These are phyloP conservation scores for Rossbeevera mucosa DNA, from an alignment of 768 basidiomycete species.

Conservation along the genomic window DNA sequence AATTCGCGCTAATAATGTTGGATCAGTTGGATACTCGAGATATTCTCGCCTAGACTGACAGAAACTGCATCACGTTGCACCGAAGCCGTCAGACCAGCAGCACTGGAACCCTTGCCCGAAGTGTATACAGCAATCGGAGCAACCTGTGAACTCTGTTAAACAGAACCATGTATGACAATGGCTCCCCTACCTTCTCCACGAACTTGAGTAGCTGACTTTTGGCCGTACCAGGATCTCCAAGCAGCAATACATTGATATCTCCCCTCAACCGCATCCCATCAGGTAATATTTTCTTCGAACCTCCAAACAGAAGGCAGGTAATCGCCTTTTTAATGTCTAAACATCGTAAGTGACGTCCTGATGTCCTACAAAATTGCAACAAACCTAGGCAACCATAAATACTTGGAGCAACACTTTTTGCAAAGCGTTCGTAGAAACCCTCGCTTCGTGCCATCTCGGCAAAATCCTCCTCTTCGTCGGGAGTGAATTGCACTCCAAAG, in stretches of 20 bases:
- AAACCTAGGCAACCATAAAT: conserved; percentile 92
- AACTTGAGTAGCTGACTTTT: conserved; percentile 98
- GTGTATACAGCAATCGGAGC: conserved; percentile 98
- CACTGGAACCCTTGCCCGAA: conserved; percentile 96
- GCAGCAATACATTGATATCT: conserved; percentile 93
- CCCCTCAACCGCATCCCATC: conserved; percentile 97
- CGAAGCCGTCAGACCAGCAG: conserved; percentile 95
- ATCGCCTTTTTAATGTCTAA: conserved; percentile 98
- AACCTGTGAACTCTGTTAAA: conserved; percentile 47
- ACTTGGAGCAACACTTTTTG: conserved; percentile 92
- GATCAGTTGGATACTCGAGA: background rate
- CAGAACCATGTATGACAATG: background rate
- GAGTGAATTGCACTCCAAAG: conserved; percentile 83
- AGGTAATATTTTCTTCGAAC: conserved; percentile 93
- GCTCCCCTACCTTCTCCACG: conserved; percentile 75
- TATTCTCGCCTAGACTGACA: conserved; percentile 42
- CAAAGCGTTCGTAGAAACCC: conserved; percentile 89
- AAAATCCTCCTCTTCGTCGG: conserved; percentile 98
- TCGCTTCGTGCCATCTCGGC: conserved; percentile 85
- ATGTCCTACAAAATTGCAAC: background rate
- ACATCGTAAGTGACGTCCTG: conserved; percentile 5
- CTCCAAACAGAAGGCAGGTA: conserved; percentile 92
- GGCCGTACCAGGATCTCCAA: conserved; percentile 98
- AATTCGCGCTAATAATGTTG: conserved; percentile 74
- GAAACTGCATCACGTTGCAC: conserved; percentile 92